Conservation (phyloP, 805 yeast species). For the Saturnispora galanensis region DNA sequence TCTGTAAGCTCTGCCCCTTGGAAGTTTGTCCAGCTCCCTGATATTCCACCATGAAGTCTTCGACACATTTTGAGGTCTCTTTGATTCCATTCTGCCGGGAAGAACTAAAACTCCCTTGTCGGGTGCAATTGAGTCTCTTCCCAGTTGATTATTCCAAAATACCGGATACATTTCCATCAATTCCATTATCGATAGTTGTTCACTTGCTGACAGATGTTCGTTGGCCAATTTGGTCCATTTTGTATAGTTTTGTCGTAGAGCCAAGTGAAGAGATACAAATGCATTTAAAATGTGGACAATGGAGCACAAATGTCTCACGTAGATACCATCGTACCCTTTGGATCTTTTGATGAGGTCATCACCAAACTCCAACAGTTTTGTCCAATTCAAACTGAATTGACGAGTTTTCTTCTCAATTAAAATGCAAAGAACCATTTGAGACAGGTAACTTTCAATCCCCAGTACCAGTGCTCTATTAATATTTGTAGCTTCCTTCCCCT, state of each 20-base stretch:
- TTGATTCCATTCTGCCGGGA: conserved; percentile 3
- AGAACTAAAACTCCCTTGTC: conserved; percentile 1
- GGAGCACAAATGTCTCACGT: background rate
- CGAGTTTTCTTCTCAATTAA: background rate
- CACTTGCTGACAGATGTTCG: background rate
- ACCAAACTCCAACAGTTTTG: background rate
- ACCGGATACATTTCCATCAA: conserved; percentile 4
- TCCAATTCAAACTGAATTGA: background rate
- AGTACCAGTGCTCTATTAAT: background rate
- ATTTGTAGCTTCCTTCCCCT: background rate
- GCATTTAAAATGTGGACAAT: conserved; percentile 3
- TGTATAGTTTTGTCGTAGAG: background rate
- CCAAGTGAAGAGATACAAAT: background rate
- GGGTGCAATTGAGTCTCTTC: conserved; percentile 1
- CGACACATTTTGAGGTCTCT: background rate
- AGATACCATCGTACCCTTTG: background rate
- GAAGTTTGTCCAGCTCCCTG: background rate
- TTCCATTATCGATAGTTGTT: conserved; percentile 1
- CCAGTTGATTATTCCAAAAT: conserved; percentile 5
- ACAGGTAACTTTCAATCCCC: background rate
- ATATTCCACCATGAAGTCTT: conserved; percentile 5
- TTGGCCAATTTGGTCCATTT: conserved; percentile 3
- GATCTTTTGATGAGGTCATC: background rate
- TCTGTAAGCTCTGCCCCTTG: conserved; percentile 6
- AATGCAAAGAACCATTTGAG: background rate